Base-by-base conservation (phyloP, 768 basidiomycete genomes). In the Auricularia sp. region DNA sequence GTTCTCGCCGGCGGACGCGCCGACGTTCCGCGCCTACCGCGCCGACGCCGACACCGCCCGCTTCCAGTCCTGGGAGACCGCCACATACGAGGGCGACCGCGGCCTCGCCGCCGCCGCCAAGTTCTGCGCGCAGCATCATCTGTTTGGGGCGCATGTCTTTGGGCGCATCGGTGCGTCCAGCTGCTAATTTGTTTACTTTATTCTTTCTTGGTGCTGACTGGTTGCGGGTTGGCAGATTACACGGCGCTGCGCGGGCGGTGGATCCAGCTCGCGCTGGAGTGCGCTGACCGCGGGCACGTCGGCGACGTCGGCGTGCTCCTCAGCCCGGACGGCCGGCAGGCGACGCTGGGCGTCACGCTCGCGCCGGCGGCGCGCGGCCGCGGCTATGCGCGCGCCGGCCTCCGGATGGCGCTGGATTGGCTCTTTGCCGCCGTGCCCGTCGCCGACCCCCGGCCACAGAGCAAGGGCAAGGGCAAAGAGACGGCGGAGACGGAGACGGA, bases 1-100 rank as follows among this genome's bases (percentile, higher is more conserved):
- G 23, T 59, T 59, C 56, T 59, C 56, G 56, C 56, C 56, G 16
- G 29, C 56, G 23, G 56, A 59, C 56, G 56, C 56, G 29, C 56
- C 23, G 16, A 23, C 56, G 8, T 59, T 59, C 56, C 56, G 56
- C 29, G 56, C 56, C 23, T 59, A 59, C 56, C 56, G 56, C 34
- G 23, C 56, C 34, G 56, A 59, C 56, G 29, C 56, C 34, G 56
- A 29, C 29, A 59, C 56, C 14, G 56, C 56, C 8, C 56, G 56
- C 29, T 59, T 29, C 23, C 56, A 59, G 23, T 59, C 56, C 3
- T 59, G 56, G 56, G 56, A 59, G 1, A 21, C 56, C 33, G 23
- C 18, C 5, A 29, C 21, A 1, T 59, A 59, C 56, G 56, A 21
- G 12, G 39, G 12, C 39, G 39, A 42, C 56, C 8, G 16, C 8